Base-by-base conservation (phyloP, 2,329 filamentous ascomycete species). In the Exophiala aquamarina region DNA sequence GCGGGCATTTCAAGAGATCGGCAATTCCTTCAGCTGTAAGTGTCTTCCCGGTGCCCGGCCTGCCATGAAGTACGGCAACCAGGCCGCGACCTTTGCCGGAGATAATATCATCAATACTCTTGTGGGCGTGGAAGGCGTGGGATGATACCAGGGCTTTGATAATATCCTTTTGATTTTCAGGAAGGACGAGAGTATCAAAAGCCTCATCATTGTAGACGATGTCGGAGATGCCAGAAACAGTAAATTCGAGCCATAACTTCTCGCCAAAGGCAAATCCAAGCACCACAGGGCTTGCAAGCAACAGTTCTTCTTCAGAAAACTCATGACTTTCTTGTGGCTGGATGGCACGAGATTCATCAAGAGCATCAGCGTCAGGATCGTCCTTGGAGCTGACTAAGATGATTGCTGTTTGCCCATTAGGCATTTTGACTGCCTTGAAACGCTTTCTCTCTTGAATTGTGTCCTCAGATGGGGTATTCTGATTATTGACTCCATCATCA, bases 221-320 rank as follows among this genome's bases (percentile, higher is more conserved):
- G 3, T 94, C 86, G 35, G 81, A 79, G 52, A 95, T 78, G 1
- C 84, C 83, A 0, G 86, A 87, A 15, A 96, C 84, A 0, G 83
- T 84, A 59, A 95, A 89, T 64, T 95, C 89, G 0, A 95, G 78
- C 91, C 90, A 96, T 8, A 89, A 74, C 69, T 95, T 95, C 67
- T 95, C 89, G 1, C 81, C 82, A 64, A 95, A 94, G 1, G 88
- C 82, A 59, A 95, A 95, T 0, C 90, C 91, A 2, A 94, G 77
- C 0, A 95, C 87, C 1, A 94, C 83, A 0, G 90, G 86, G 2
- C 87, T 92, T 2, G 89, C 84, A 39, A 94, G 84, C 4, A 95
- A 73, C 18, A 93, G 84, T 57, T 95, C 87, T 52, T 94, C 89
- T 39, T 93, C 87, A 0, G 78, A 86, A 63, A 93, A 91, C 15